These are phyloP conservation scores for Leishmania gerbilli DNA, from an alignment of 208 protist species.

Conservation along the genomic window DNA sequence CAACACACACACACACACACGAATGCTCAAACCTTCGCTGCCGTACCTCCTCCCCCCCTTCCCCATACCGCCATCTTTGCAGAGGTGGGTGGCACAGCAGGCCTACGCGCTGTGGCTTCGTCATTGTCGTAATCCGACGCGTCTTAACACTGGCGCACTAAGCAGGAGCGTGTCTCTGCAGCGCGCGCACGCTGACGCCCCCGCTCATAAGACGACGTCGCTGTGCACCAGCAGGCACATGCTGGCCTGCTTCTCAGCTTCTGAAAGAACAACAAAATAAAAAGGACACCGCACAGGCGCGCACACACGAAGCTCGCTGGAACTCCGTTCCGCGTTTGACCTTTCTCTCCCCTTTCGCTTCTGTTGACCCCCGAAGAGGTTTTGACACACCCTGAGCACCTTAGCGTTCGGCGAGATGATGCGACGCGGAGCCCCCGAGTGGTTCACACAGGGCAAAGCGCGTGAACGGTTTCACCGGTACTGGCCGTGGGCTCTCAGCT, in stretches of 20 bases:
- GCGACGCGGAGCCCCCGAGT: constrained; percentile 75
- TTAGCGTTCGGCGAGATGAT: constrained; percentile 37
- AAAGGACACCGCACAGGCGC: neutral
- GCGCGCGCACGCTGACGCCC: neutral
- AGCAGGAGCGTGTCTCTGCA: neutral
- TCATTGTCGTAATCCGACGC: neutral
- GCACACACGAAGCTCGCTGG: neutral
- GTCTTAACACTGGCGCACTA: neutral
- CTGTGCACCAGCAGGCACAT: neutral
- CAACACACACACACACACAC: neutral
- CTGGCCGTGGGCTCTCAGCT: constrained; percentile 89
- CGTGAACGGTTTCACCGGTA: constrained; percentile 82
- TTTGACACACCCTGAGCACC: neutral
- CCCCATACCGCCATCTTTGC: neutral
- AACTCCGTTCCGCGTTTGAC: neutral
- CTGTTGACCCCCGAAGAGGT: neutral
- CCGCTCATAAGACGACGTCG: neutral
- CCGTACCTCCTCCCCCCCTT: neutral
- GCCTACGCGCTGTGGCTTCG: neutral
- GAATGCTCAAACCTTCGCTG: neutral
- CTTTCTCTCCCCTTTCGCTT: neutral
- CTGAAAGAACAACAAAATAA: too few relatives aligned
- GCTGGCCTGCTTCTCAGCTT: neutral
- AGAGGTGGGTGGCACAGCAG: neutral
- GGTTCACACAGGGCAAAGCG: constrained; percentile 82